Evolutionary conservation across 129 eudicot species (phyloP).

Genomic region (carrot (Daucus carota)): DNA sequence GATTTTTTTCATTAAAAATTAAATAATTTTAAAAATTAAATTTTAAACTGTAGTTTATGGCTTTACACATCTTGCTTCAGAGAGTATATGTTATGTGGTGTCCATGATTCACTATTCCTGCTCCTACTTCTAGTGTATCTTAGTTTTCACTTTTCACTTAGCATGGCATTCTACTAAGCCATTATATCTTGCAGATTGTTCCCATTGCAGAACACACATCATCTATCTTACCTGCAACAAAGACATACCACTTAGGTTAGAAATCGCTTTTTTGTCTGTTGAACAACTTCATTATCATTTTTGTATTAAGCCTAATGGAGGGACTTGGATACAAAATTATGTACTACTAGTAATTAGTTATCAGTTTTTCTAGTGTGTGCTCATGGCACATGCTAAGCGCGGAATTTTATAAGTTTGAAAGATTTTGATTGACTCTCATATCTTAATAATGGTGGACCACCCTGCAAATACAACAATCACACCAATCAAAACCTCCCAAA

Average conservation of each 20-base stretch:
- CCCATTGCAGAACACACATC: constrained; percentile 94
- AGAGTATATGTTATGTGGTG: not conserved
- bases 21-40: no score
- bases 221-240: constrained; percentile 79
- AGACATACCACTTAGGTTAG: constrained; percentile 79
- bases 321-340: not conserved
- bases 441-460: no score
- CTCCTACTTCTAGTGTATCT: not conserved
- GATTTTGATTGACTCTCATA: no score
- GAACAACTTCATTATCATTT: not conserved
- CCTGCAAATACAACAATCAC: no score
- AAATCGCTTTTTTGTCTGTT: not conserved
- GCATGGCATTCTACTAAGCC: not conserved
- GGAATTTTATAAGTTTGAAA: no score
- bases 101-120: not conserved
- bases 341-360: not conserved
- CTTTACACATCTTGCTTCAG: not conserved
- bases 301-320: not conserved
- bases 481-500: no score
- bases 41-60: not conserved
- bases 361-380: no score
- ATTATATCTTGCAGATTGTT: constrained; percentile 49
- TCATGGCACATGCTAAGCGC: no score
- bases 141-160: not conserved
- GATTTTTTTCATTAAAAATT: no score